These are phyloP conservation scores for Vaccinium vitisidaea DNA, from an alignment of 148 eudicot genomes.

Conservation along the genomic window DNA sequence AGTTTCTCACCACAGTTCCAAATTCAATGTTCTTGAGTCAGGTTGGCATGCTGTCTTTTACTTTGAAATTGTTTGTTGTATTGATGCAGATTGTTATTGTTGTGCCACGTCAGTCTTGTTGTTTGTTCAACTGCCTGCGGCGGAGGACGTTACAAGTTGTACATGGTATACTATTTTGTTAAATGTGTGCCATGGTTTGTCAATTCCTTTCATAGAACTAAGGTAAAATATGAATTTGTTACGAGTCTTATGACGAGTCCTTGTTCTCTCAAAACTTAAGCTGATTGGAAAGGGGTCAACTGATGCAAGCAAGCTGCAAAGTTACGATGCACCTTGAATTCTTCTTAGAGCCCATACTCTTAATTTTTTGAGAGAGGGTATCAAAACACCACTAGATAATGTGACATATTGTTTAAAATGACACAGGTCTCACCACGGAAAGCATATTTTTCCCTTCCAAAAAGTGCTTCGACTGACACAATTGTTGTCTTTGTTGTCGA, in stretches of 20 bases:
- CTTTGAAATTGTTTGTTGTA: neutral
- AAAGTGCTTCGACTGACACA: neutral
- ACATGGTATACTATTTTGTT: neutral
- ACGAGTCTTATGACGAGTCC: neutral
- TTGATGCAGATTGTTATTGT: neutral
- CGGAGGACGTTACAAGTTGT: neutral
- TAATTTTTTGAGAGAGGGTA: neutral
- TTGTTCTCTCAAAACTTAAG: neutral
- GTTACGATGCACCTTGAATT: neutral
- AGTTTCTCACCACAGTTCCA: slow-evolving; percentile 82
- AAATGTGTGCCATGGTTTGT: neutral
- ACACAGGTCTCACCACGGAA: neutral
- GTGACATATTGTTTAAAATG: neutral
- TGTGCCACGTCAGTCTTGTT: slow-evolving; percentile 2
- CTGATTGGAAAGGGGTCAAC: neutral
- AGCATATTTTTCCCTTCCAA: neutral
- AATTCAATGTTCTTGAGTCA: slow-evolving; percentile 92
- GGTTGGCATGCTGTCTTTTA: slow-evolving; percentile 37
- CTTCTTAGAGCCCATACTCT: neutral
- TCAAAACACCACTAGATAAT: neutral
- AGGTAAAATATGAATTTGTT: neutral
- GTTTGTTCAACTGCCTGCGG: neutral
- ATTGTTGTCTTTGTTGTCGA: neutral
- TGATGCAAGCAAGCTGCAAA: neutral
- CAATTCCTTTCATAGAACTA: neutral